Evolutionary conservation across 371 early-diverging fungal genomes (phyloP).

Genomic region (Haplosporangium sp.): DNA sequence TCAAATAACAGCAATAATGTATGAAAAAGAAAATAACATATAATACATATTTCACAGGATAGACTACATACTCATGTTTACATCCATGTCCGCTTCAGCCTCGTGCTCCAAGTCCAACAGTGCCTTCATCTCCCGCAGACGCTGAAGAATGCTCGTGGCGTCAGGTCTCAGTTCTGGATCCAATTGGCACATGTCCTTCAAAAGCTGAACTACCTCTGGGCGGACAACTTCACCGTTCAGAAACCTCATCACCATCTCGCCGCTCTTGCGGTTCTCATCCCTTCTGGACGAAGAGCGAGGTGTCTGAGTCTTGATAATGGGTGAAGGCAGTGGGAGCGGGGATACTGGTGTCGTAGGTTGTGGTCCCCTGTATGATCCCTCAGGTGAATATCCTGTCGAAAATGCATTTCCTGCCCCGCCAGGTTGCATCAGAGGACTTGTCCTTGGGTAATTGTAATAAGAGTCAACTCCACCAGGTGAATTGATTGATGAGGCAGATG

Average conservation of each 20-base stretch:
- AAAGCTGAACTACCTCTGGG: constrained; percentile 32
- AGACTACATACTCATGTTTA: background rate
- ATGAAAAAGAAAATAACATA: background rate
- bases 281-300: constrained; percentile 16
- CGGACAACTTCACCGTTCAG: constrained; percentile 58
- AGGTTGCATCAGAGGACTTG: constrained; percentile 1
- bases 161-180: constrained; percentile 52
- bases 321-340: constrained; percentile 37
- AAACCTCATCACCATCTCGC: constrained; percentile 53
- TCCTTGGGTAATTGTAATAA: background rate
- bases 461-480: constrained; percentile 4
- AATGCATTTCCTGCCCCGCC: background rate
- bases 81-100: background rate
- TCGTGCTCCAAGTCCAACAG: constrained; percentile 3
- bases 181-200: constrained; percentile 52
- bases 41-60: background rate
- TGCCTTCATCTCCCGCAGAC: constrained; percentile 28
- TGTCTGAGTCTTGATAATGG: constrained; percentile 21
- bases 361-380: constrained; percentile 16
- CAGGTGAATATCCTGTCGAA: constrained; percentile 19
- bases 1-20: constrained; percentile 6
- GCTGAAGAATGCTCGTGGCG: constrained; percentile 33
- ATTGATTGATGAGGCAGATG: constrained; percentile 12
- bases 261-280: constrained; percentile 39
- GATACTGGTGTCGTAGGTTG: constrained; percentile 43